Base-by-base conservation (phyloP, 495 filamentous ascomycete species). In the Podospora sp. region DNA sequence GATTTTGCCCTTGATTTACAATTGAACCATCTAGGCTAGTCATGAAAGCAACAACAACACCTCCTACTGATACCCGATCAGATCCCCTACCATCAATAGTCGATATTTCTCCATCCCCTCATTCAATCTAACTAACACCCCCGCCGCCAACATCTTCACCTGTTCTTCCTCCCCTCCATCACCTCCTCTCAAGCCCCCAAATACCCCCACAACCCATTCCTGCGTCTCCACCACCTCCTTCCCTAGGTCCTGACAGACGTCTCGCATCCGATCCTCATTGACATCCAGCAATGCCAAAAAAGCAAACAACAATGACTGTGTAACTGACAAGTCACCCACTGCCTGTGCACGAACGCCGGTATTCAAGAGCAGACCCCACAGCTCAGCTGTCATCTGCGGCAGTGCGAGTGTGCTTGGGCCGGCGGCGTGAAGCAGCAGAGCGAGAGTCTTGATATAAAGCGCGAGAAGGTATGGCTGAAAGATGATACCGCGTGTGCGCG, bases 81-180 rank as follows among this genome's bases (percentile, higher is more conserved):
- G 73, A 68, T 87, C 83, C 27, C 89, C 88, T 70, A 88, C 78
- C 69, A 91, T 59, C 51, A 87, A 73, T 75, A 87, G 83, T 78
- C 92, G 89, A 75, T 91, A 95, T 77, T 88, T 89, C 75, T 96
- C 91, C 51, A 94, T 87, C 35, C 91, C 86, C 78, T 96, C 93
- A 46, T 86, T 85, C 63, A 91, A 78, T 71, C 89, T 89, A 22
- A 96, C 86, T 78, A 97, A 78, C 52, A 96, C 88, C 0, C 90
- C 93, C 1, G 95, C 95, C 26, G 93, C 90, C 70, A 99, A 68
- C 81, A 86, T 86, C 74, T 86, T 85, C 18, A 88, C 82, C 72
- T 83, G 84, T 68, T 87, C 84, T 72, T 92, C 86, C 75, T 86
- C 85, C 21, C 82, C 81, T 21, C 81, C 75, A 64, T 81, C 81